These are phyloP conservation scores for Thuidium tamariscinum DNA, from an alignment of 225 moss, liverwort and hornwort genomes.

Conservation along the genomic window DNA sequence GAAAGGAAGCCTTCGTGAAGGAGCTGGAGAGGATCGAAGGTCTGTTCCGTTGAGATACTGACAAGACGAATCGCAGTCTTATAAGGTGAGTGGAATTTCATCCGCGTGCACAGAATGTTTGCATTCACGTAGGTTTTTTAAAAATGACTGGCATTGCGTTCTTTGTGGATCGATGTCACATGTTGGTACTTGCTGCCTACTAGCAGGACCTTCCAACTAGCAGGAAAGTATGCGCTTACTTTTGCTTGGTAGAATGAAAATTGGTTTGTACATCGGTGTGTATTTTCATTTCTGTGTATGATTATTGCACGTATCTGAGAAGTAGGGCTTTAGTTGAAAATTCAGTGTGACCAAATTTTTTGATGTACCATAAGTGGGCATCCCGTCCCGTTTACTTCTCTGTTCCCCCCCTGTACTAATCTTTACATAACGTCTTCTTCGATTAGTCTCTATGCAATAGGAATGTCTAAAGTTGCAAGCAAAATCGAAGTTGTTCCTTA, in stretches of 20 bases:
- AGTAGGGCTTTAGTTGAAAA: background rate
- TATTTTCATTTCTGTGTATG: background rate
- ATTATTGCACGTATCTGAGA: background rate
- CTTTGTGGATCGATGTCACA: background rate
- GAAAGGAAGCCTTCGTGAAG: slow-evolving; percentile 35
- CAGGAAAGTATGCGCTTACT: background rate
- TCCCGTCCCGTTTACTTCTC: background rate
- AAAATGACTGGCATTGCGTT: background rate
- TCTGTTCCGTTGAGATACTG: slow-evolving; percentile 34
- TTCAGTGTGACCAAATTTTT: background rate
- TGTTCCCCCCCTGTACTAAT: background rate
- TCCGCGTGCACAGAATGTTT: background rate
- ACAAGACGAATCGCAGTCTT: slow-evolving; percentile 31
- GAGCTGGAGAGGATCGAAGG: slow-evolving; percentile 51
- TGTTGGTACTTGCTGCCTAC: background rate
- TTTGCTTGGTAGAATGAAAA: background rate
- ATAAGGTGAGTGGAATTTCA: slow-evolving; percentile 32
- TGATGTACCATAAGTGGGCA: background rate
- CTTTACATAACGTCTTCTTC: background rate
- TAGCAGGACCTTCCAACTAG: background rate
- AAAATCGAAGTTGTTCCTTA: background rate
- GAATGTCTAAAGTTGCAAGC: background rate
- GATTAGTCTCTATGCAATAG: background rate
- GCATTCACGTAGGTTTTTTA: background rate
- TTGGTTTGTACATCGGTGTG: background rate